Base-by-base conservation (phyloP, 2,329 filamentous ascomycete genomes). In the Exophiala oligosperma region DNA sequence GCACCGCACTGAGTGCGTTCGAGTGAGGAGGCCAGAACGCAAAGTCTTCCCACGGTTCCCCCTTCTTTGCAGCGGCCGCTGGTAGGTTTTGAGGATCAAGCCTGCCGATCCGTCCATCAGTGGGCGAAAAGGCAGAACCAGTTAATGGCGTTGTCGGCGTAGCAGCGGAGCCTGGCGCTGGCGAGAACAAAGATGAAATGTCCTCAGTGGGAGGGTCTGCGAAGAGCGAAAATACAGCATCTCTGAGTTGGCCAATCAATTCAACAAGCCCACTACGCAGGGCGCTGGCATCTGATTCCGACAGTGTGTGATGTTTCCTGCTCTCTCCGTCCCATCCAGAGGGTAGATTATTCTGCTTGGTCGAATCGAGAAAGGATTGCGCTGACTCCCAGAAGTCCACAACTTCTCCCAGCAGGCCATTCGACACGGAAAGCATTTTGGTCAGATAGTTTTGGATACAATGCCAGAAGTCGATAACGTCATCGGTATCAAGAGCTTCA, bases 1-100 rank as follows among this genome's bases (percentile, higher is more conserved):
- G 85, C 1, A 93, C 90, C n/a, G 90, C 93, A 58, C 92, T 95
- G 24, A 97, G 78, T 0, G 92, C 92, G 70, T 97, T 97, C 1
- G 92, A 90, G 76, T 90, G 88, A 0, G 93, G 94, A 3, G 93
- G 92, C 92, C 93, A 97, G 73, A 97, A 99, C 0, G 92, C 93
- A 72, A 94, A 85, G 76, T 93, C 89, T 70, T 97, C 94, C 91
- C 92, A 97, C 0, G 87, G 78, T 67, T 96, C 91, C 4, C 92
- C 93, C 46, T 84, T 84, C 66, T 82, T 90, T 0, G 91, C 90
- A 0, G 89, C 91, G 1, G 88, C 86, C 9, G 87, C 85, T 1
- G 91, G 92, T 2, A 90, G 78, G 62, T 90, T 92, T 69, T 84
- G 88, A 0, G 85, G 80, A 69, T 96, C 91, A 59, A 96, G 85